A percentile compares a stretch with the other conserved stretches of the same genome.
Evolutionary conservation across 1,284 basidiomycete genomes (phyloP).

Genomic region (Pascua guehoae): DNA sequence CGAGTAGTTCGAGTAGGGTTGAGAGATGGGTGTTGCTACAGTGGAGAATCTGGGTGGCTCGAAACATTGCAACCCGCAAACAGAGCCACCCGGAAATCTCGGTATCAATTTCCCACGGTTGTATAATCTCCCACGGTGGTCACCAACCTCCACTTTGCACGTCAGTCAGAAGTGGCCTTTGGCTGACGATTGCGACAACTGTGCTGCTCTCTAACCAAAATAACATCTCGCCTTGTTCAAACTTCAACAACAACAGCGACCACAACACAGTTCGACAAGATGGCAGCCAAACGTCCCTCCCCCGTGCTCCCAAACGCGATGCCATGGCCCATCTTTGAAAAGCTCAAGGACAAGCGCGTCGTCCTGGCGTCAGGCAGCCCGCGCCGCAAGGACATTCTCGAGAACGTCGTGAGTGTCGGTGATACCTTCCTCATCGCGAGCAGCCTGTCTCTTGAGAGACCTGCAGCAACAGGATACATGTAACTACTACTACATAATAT

Average conservation of each 20-base stretch:
- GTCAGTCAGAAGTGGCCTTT: background rate
- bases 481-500: background rate
- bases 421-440: slow-evolving; percentile 7
- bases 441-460: no score
- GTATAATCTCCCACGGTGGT: background rate
- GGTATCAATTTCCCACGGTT: slow-evolving; percentile 5
- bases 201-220: no score
- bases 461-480: no score
- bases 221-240: no score
- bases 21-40: no score
- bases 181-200: no score
- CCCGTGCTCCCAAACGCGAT: slow-evolving; percentile 69
- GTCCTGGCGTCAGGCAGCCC: slow-evolving; percentile 83
- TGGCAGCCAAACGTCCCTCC: slow-evolving; percentile 18
- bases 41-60: no score
- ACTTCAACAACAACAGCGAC: background rate
- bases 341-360: slow-evolving; percentile 66
- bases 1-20: no score
- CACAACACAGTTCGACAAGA: background rate
- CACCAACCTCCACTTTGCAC: background rate
- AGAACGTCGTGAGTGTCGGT: slow-evolving; percentile 62
- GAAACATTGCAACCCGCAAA: background rate
- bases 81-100: slow-evolving; percentile 1
- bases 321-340: slow-evolving; percentile 64
- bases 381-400: slow-evolving; percentile 77